Evolutionary conservation across 1,284 basidiomycete genomes (phyloP), one percentile per base, ranked within the genome.

Genomic region (Pseudozyma thailandica): DNA sequence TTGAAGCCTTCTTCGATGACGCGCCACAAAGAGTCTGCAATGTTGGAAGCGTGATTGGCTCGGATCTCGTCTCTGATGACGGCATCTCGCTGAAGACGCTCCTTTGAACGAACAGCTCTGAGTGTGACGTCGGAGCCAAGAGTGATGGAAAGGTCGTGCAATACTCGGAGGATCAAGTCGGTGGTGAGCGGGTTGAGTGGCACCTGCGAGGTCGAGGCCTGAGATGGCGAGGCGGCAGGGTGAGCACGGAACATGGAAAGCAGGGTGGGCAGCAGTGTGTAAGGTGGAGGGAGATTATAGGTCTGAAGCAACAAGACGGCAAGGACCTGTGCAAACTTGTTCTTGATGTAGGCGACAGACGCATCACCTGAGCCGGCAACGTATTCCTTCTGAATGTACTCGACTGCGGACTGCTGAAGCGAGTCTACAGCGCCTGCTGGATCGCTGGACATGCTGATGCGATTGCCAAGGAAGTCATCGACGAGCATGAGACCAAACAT

Each of bases 271-370:
- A 82, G 92, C 87, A 56, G 88, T 84, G 83, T 93, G 91, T 59
- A 94, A 84, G 83, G 92, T 88, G 72, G 86, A 84, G 85, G 93
- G 91, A 86, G 93, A 92, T 41, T 88, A 84, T 96, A 96, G 15
- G 91, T 90, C 85, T 91, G 90, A 48, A 98, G 88, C 85, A 98
- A 95, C 83, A 98, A 90, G 57, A 97, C 88, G 0, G 95, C 91
- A 45, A 98, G 87, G n/a, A 94, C 95, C 85, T 97, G 94, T 16
- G 94, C 93, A 83, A 98, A 92, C 85, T 98, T 98, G 87, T 99
- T 99, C 81, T 94, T 90, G 60, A 96, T 85, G 84, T 91, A 82
- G 0, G 65, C 42, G 0, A 76, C 56, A 5, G 76, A 70, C 1
- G 61, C 70, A 37, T 82, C 81, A 23, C 79, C 81, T 0, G 63